A percentile compares a stretch with the other conserved stretches of the same genome.
These are phyloP conservation scores for Colletotrichum lentis DNA, from an alignment of 2,329 filamentous ascomycete species.

Conservation along the genomic window DNA sequence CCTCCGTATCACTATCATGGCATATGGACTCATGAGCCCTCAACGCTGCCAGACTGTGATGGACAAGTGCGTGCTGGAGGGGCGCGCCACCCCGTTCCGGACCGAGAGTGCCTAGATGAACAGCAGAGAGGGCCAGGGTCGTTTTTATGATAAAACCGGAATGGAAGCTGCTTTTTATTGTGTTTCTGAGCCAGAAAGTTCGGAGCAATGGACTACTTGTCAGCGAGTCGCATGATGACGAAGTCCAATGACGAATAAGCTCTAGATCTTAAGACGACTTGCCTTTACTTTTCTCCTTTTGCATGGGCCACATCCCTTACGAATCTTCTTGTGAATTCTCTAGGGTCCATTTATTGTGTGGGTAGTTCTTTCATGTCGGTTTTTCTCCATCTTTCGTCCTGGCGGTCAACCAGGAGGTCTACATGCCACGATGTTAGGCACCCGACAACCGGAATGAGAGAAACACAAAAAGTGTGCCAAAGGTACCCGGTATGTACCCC, in stretches of 20 bases:
- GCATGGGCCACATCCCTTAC: slow-evolving; percentile 50
- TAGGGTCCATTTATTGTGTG: slow-evolving; percentile 6
- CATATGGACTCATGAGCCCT: not conserved
- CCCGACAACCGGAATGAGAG: too few species aligned
- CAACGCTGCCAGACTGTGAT: slow-evolving; percentile 11
- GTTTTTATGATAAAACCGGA: slow-evolving; percentile 58
- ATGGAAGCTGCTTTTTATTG: slow-evolving; percentile 55
- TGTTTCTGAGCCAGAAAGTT: slow-evolving; percentile 56
- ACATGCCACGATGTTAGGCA: not conserved
- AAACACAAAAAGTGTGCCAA: not conserved
- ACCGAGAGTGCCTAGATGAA: slow-evolving; percentile 53
- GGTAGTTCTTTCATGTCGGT: not conserved
- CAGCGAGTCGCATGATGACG: slow-evolving; percentile 58
- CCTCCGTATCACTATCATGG: too few species aligned
- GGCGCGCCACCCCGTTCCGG: slow-evolving; percentile 28
- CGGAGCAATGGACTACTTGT: slow-evolving; percentile 51
- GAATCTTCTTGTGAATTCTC: slow-evolving; percentile 43
- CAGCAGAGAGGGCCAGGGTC: slow-evolving; percentile 57
- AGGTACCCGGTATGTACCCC: not conserved
- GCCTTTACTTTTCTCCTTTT: slow-evolving; percentile 53
- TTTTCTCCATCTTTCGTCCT: not conserved
- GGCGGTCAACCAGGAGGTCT: not conserved
- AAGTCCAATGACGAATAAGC: slow-evolving; percentile 61
- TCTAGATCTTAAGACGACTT: slow-evolving; percentile 52
- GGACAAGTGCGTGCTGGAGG: not conserved